Percentiles rank a stretch among this genome's conserved stretches.
Evolutionary conservation across 2,329 filamentous ascomycete species (phyloP).

Genomic region (Neonectria hederae): DNA sequence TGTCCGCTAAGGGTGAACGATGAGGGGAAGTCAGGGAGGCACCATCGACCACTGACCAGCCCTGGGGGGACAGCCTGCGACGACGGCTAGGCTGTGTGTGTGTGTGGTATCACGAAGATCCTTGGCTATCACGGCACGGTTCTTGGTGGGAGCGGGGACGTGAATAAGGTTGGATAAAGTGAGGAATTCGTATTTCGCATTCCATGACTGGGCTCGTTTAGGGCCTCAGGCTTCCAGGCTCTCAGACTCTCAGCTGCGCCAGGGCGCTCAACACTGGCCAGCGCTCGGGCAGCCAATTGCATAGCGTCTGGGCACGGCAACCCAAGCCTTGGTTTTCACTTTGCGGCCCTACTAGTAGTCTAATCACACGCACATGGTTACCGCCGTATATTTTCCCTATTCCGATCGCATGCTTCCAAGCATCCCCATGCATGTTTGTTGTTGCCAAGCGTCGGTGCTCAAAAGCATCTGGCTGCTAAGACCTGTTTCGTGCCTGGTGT

Average conservation of each 20-base stretch:
- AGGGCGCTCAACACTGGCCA: constrained; percentile 14
- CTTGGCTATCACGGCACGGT: neutral
- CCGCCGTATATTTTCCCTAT: neutral
- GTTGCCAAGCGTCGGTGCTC: neutral
- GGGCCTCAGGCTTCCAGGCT: constrained; percentile 19
- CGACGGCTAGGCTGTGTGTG: neutral
- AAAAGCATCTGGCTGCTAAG: neutral
- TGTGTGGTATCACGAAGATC: neutral
- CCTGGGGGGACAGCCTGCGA: neutral
- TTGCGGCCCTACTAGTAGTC: neutral
- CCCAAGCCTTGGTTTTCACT: neutral
- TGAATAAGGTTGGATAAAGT: constrained; percentile 24
- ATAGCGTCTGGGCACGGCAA: constrained; percentile 1
- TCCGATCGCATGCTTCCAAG: neutral
- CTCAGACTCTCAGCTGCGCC: constrained; percentile 17
- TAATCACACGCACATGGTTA: neutral
- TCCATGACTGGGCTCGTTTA: constrained; percentile 9
- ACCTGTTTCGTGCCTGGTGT: neutral
- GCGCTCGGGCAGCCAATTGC: constrained; percentile 15
- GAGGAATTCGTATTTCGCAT: constrained; percentile 42
- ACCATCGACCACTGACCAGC: too few species aligned
- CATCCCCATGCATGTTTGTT: neutral
- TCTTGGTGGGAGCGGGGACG: neutral
- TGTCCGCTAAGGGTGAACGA: constrained; percentile 2
- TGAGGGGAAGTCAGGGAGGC: neutral